phyloP scores from a whole-genome alignment of 2,329 filamentous ascomycete species.

The Diplodia intermedia region DNA sequence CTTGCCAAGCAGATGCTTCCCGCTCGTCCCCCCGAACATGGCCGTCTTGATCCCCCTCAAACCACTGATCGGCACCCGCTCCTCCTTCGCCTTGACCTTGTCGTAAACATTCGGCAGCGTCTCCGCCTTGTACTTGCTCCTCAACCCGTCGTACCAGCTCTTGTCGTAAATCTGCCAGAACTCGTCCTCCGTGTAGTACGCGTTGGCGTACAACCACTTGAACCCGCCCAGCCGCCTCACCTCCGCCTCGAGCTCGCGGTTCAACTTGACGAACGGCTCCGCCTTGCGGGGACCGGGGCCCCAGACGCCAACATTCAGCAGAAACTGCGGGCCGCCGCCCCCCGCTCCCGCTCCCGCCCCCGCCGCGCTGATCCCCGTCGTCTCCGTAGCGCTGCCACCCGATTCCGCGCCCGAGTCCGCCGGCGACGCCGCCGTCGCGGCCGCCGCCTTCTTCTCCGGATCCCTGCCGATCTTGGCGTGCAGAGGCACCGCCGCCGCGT shows the following conservation, averaged over 20 bases:
- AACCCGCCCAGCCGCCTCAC: constrained; percentile 73
- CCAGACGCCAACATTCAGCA: constrained; percentile 73
- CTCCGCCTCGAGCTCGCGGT: constrained; percentile 74
- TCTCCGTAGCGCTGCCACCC: neutral
- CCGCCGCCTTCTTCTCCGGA: neutral
- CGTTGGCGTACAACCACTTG: constrained; percentile 89
- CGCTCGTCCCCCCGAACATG: constrained; percentile 4
- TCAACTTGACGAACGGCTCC: constrained; percentile 69
- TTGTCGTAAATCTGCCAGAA: constrained; percentile 71
- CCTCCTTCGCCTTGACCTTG: constrained; percentile 29
- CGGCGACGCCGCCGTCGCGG: constrained; percentile 22
- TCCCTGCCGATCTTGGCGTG: constrained; percentile 17
- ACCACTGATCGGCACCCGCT: constrained; percentile 18
- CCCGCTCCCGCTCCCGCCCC: neutral
- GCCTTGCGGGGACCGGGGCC: constrained; percentile 69
- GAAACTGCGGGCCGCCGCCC: constrained; percentile 23
- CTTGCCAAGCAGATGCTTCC: constrained; percentile 17
- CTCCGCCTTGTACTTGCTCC: constrained; percentile 66
- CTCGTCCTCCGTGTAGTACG: constrained; percentile 77
- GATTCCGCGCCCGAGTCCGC: constrained; percentile 18
- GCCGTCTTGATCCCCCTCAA: constrained; percentile 21
- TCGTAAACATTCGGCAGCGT: constrained; percentile 21
- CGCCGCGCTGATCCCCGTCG: too few species aligned
- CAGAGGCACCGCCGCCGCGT: constrained; percentile 26
- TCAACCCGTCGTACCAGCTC: constrained; percentile 67